Conservation (phyloP, 495 filamentous ascomycete species). For the Hypomontagnella submonticulosa region DNA sequence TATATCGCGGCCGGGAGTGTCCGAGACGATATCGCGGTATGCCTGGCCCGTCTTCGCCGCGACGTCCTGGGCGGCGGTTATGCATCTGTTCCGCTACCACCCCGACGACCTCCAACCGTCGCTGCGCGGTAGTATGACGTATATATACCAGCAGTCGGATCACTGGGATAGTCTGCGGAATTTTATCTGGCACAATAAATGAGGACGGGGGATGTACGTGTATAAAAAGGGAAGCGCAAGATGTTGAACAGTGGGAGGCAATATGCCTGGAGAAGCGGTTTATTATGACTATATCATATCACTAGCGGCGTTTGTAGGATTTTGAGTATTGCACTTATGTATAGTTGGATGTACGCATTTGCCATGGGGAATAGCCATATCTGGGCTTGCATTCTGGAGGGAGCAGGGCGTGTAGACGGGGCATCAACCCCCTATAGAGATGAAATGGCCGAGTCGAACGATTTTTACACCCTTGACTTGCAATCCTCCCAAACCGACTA, state of each 20-base stretch:
- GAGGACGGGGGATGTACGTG: conserved; percentile 24
- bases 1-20: conserved; percentile 54
- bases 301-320: conserved; percentile 18
- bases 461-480: neutral
- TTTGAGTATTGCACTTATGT: conserved; percentile 6
- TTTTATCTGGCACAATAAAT: conserved; percentile 88
- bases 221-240: neutral
- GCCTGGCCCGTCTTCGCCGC: conserved; percentile 93
- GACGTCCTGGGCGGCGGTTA: conserved; percentile 88
- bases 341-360: conserved; percentile 12
- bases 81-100: conserved; percentile 95
- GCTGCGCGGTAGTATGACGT: conserved; percentile 95
- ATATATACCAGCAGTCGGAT: conserved; percentile 89
- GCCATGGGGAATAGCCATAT: conserved; percentile 1
- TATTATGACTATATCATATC: conserved; percentile 28
- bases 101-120: conserved; percentile 89
- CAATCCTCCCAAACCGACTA: no score
- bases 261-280: conserved; percentile 2
- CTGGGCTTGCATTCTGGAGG: conserved; percentile 11
- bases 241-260: neutral
- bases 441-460: neutral
- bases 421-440: neutral
- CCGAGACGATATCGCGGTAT: conserved; percentile 66
- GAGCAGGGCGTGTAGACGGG: conserved; percentile 6
- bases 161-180: conserved; percentile 84